A percentile compares a stretch with the other conserved stretches of the same genome.
Conservation (phyloP, 2,329 filamentous ascomycete genomes). For the Cordyceps militaris region DNA sequence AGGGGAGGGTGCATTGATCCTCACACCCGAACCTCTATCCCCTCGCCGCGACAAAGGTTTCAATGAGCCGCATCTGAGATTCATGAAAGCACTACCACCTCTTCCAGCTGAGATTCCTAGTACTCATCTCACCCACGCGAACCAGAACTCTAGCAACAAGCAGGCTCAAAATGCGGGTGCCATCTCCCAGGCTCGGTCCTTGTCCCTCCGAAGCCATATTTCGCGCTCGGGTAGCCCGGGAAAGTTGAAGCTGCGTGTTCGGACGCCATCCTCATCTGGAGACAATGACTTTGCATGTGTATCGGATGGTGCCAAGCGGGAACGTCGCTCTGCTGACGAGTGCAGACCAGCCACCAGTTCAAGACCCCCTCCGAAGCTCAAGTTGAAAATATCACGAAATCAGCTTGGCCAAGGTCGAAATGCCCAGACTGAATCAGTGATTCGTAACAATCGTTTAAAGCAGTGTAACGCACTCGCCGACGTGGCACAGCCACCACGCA, state of each 20-base stretch:
- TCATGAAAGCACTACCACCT: constrained; percentile 47
- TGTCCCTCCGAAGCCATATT: constrained; percentile 7
- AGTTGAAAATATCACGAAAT: constrained; percentile 27
- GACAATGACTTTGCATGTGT: background rate
- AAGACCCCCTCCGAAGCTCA: constrained; percentile 24
- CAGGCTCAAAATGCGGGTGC: background rate
- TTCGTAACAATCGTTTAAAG: constrained; percentile 22
- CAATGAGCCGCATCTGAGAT: constrained; percentile 37
- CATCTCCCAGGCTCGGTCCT: constrained; percentile 13
- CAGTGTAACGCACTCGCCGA: constrained; percentile 28
- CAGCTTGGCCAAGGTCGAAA: constrained; percentile 19
- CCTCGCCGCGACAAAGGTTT: constrained; percentile 38
- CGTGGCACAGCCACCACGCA: constrained; percentile 19
- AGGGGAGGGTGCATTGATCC: constrained; percentile 24
- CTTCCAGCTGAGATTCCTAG: constrained; percentile 28
- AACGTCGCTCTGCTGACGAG: constrained; percentile 6
- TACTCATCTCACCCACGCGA: background rate
- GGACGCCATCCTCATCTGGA: constrained; percentile 16
- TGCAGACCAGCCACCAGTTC: constrained; percentile 13
- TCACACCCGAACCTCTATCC: constrained; percentile 44
- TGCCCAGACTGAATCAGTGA: constrained; percentile 13
- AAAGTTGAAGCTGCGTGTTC: constrained; percentile 25
- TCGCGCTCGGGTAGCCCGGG: constrained; percentile 15
- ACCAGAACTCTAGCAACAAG: background rate
- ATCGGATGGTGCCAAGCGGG: background rate